These are phyloP conservation scores for Phaeoacremonium minimum DNA, from an alignment of 2,329 filamentous ascomycete genomes.

Conservation along the genomic window DNA sequence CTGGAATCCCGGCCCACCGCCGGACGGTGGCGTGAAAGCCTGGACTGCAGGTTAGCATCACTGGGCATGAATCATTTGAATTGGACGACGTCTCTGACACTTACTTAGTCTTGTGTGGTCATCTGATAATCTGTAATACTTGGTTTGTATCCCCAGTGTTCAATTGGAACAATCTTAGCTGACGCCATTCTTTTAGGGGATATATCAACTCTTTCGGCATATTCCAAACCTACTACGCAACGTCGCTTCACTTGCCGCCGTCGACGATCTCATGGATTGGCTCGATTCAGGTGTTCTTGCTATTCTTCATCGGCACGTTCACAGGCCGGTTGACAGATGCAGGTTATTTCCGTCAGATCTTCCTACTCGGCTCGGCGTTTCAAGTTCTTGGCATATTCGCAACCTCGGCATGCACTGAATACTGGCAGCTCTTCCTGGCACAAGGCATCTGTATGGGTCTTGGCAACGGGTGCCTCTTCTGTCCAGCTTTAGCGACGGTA, in stretches of 20 bases:
- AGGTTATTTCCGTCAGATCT: slow-evolving; percentile 42
- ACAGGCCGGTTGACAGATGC: slow-evolving; percentile 50
- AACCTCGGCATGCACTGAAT: slow-evolving; percentile 35
- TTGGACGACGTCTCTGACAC: neutral
- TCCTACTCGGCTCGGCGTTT: slow-evolving; percentile 34
- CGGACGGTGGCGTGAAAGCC: slow-evolving; percentile 42
- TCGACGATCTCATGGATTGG: slow-evolving; percentile 52
- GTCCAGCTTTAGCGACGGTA: slow-evolving; percentile 59
- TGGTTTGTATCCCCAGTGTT: slow-evolving; percentile 25
- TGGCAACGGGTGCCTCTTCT: slow-evolving; percentile 60
- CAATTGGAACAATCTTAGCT: slow-evolving; percentile 1
- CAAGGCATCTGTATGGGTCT: slow-evolving; percentile 53
- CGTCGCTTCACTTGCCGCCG: slow-evolving; percentile 29
- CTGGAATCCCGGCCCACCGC: slow-evolving; percentile 39
- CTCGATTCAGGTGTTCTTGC: slow-evolving; percentile 47
- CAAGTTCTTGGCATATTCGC: slow-evolving; percentile 42
- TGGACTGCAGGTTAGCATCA: slow-evolving; percentile 40
- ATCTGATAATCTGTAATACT: slow-evolving; percentile 46
- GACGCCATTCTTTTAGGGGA: slow-evolving; percentile 28
- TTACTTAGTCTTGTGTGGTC: slow-evolving; percentile 28
- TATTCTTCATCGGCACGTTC: slow-evolving; percentile 51
- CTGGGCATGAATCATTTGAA: too few species aligned
- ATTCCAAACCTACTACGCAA: slow-evolving; percentile 49
- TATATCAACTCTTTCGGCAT: slow-evolving; percentile 52
- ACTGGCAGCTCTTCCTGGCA: slow-evolving; percentile 52